A percentile compares a stretch with the other conserved stretches of the same genome.
Evolutionary conservation across 2,329 filamentous ascomycete genomes (phyloP).

Genomic region (Botrytis porri): DNA sequence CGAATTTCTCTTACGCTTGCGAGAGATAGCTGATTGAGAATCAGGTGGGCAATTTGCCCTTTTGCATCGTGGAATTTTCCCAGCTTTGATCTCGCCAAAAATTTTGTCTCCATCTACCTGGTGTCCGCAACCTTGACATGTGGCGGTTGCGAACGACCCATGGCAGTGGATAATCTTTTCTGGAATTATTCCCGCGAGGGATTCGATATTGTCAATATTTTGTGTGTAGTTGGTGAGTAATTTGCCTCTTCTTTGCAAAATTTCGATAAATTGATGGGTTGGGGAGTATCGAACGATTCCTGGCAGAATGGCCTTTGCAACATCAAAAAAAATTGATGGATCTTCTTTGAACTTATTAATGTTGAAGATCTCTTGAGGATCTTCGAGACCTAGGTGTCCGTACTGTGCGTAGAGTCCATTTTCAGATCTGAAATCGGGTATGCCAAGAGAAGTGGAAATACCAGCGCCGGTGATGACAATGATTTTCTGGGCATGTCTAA

Average conservation of each 20-base stretch:
- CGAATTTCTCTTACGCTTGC: constrained; percentile 54
- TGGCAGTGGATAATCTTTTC: constrained; percentile 94
- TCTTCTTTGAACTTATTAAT: constrained; percentile 83
- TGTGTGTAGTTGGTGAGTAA: constrained; percentile 97
- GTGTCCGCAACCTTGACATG: constrained; percentile 77
- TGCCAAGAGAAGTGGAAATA: constrained; percentile 93
- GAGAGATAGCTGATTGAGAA: constrained; percentile 50
- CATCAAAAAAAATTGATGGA: constrained; percentile 84
- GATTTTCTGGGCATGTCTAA: constrained; percentile 75
- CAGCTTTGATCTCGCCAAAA: constrained; percentile 73
- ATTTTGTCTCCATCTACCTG: constrained; percentile 73
- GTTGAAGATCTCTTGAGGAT: constrained; percentile 95
- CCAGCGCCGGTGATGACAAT: constrained; percentile 93
- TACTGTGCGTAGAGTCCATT: constrained; percentile 88
- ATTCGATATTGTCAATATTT: constrained; percentile 96
- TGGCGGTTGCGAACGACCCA: constrained; percentile 90
- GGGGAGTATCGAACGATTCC: constrained; percentile 78
- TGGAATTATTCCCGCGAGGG: constrained; percentile 74
- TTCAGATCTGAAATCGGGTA: constrained; percentile 93
- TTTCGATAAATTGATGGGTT: constrained; percentile 88
- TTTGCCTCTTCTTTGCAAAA: constrained; percentile 84
- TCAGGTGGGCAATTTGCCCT: constrained; percentile 56
- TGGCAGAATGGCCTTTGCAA: constrained; percentile 88
- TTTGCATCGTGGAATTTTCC: constrained; percentile 74
- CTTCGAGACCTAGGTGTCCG: constrained; percentile 67